Conservation (phyloP, 305 asterid genomes). For the Fraxinus ornus region DNA sequence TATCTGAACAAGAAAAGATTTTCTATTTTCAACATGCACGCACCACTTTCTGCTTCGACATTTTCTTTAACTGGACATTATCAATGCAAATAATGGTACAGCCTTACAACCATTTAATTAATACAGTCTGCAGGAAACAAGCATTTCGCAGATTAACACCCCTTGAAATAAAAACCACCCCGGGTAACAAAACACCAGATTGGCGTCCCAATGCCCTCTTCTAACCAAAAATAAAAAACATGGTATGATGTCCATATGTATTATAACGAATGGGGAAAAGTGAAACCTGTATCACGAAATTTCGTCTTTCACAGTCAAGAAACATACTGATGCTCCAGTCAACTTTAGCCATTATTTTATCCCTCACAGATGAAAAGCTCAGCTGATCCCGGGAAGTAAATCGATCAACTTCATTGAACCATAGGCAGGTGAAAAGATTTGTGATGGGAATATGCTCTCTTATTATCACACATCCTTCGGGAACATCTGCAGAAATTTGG, state of each 20-base stretch:
- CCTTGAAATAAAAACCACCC: not conserved
- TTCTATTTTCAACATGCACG: not conserved
- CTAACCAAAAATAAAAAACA: not conserved
- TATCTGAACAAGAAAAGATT: not conserved
- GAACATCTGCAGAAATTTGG: constrained; percentile 76
- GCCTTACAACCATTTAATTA: not conserved
- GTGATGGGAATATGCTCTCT: constrained; percentile 89
- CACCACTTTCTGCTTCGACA: not conserved
- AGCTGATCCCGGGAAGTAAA: constrained; percentile 95
- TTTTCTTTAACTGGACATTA: not conserved
- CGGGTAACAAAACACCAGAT: not conserved
- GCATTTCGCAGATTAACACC: not conserved
- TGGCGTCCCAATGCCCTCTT: not conserved
- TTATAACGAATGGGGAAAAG: not conserved
- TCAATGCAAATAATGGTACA: not conserved
- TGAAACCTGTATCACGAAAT: constrained; percentile 85
- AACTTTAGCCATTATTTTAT: constrained; percentile 62
- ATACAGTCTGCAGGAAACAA: not conserved
- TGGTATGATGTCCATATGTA: not conserved
- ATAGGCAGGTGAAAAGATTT: constrained; percentile 86
- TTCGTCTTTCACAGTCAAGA: constrained; percentile 92
- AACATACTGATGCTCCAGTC: constrained; percentile 83
- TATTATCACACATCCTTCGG: constrained; percentile 91
- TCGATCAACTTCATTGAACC: constrained; percentile 98
- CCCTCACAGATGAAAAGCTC: constrained; percentile 96